Base-by-base conservation (phyloP, 306 rosid genomes). In the Astragalus glycyphyllos region DNA sequence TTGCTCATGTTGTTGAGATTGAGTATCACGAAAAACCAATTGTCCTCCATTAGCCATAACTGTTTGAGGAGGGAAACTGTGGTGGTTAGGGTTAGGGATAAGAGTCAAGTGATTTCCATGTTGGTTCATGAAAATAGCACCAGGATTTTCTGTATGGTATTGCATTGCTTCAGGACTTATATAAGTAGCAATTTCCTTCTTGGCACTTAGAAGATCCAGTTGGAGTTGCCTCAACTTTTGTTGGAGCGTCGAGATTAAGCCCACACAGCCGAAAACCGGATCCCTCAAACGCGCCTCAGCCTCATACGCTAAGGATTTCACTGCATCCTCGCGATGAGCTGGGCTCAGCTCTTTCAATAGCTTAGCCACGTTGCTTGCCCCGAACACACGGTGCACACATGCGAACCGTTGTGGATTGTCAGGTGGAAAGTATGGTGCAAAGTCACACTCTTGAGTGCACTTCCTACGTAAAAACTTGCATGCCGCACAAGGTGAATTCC, bases 231-330 rank as follows among this genome's bases (percentile, higher is more conserved):
- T 79, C 0, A 86, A 81, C 1, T 48, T 74, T 6, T 89, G 89
- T 44, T 92, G 98, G 1, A 88, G 91, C 0, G 77, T 0, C 0
- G 88, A 83, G 72, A 92, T 87, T 11, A 82, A 50, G 1, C 96
- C 92, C 0, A 92, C 95, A 35, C 96, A 88, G 0, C 98, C 98
- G 5, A 88, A 92, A 0, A 89, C 95, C 0, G 98, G 96, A 67
- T 89, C 95, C 0, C 78, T 68, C 6, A 87, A 58, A 0, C 98
- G 88, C 0, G 86, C 84, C 60, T 92, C 92, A 0, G 98, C 96
- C 55, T 92, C 96, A 17, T 82, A 92, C 1, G 90, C 98, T 17
- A 92, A 44, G 0, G 98, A 92, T 75, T 79, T 86, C 0, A 90
- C 98, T 0, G 96, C 96, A 71, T 86, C 92, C 1, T 89, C 92